phyloP scores from a whole-genome alignment of 2,329 filamentous ascomycete species.

The Claviceps pusilla region DNA sequence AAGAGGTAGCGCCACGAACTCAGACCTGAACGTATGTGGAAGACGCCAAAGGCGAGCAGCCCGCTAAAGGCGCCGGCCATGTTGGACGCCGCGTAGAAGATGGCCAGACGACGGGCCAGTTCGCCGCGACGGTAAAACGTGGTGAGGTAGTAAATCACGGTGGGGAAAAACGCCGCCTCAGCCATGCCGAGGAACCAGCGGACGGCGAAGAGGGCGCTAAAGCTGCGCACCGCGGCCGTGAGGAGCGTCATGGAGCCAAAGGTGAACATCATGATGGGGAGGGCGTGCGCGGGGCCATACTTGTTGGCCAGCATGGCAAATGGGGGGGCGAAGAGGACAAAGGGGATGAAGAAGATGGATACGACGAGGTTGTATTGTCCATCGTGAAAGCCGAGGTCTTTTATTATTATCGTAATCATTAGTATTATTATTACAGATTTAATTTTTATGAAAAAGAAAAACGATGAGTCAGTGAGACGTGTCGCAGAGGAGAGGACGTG shows the following conservation, averaged over 20 bases:
- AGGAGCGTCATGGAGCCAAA: conserved; percentile 56
- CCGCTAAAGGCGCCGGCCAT: conserved; percentile 48
- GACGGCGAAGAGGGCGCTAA: conserved; percentile 33
- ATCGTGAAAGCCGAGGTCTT: conserved; percentile 34
- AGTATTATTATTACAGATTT: too few species aligned
- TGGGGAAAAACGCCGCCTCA: conserved; percentile 40
- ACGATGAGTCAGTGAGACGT: too few species aligned
- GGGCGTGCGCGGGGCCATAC: conserved; percentile 48
- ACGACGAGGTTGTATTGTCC: conserved; percentile 58
- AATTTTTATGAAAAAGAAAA: too few species aligned
- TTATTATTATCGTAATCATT: too few species aligned
- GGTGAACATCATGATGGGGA: conserved; percentile 57
- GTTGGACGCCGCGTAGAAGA: conserved; percentile 64
- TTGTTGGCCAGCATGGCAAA: conserved; percentile 52
- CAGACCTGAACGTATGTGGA: conserved; percentile 29
- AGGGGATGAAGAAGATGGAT: conserved; percentile 62
- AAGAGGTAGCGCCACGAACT: conserved; percentile 39
- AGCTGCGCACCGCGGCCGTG: conserved; percentile 34
- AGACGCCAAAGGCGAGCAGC: conserved; percentile 32
- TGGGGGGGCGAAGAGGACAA: conserved; percentile 51
- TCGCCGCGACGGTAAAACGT: conserved; percentile 36
- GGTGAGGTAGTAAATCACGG: conserved; percentile 37
- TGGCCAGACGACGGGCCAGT: conserved; percentile 32
- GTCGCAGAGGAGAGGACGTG: too few species aligned
- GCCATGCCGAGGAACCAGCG: conserved; percentile 37